Evolutionary conservation across 805 yeast species (phyloP), one percentile per base, ranked within the genome.

Genomic region (Hanseniaspora hatyaiensis): DNA sequence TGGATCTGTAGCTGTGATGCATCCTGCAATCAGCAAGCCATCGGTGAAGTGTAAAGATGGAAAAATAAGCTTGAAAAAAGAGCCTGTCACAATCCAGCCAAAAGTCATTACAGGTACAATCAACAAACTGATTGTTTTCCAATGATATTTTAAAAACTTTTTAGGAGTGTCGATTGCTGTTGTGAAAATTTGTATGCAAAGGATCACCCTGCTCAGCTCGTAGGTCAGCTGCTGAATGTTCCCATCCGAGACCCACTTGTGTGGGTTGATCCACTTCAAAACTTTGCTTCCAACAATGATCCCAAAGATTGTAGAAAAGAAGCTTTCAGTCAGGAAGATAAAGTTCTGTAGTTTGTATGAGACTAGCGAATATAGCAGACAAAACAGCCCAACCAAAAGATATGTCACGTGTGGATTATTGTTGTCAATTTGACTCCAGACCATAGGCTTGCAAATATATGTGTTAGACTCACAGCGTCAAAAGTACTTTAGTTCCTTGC

Each of bases 1-100:
- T 4, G 96, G 96, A 64, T 87, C 96, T 0, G 96, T 87, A 2
- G 96, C 96, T 0, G 96, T 88, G 40, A 87, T 78, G 60, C 95
- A 86, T 1, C 94, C 95, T 24, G 88, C 74, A 1, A 87, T 77
- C 41, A 80, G 69, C 34, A 87, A 70, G 3, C 85, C 79, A 43
- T 78, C 83, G 19, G 83, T 63, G 66, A 87, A 85, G 49, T 73
- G 67, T 50, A 87, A 68, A 8, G 78, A 73, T 2, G 92, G 89
- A 33, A 87, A 78, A 24, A 87, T 65, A 19, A 73, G 69, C 82
- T 87, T 87, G 32, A 85, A 72, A 56, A 85, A 84, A 1, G 80
- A 69, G 0, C 94, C 89, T 16, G 84, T 79, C 1, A 85, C 67
- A 32, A 87, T 64, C 96, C 96, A 87, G 19, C 95, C 95, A 49